Evolutionary conservation across 306 rosid genomes (phyloP).

Genomic region (Trifolium subterraneum): DNA sequence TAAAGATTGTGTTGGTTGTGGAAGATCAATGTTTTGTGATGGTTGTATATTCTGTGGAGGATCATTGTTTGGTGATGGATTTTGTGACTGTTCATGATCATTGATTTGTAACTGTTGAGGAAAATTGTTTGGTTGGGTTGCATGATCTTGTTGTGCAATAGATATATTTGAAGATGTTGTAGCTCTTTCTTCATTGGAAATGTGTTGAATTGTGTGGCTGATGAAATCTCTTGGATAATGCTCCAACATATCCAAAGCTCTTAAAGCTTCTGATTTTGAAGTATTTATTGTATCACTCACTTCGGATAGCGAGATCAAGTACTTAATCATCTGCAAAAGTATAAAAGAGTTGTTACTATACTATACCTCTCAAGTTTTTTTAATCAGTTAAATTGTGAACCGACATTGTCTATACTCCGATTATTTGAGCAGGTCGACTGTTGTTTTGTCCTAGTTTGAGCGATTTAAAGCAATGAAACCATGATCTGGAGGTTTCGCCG

Average conservation of each 20-base stretch:
- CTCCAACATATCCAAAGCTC: conserved; percentile 16
- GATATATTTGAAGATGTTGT: conserved; percentile 1
- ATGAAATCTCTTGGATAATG: neutral
- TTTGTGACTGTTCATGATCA: neutral
- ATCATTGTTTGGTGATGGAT: neutral
- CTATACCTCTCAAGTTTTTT: neutral
- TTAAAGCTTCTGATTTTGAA: neutral
- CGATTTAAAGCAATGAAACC: too few species aligned
- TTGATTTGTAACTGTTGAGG: neutral
- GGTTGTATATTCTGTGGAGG: neutral
- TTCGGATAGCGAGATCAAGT: conserved; percentile 40
- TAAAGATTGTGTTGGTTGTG: neutral
- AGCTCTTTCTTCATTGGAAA: conserved; percentile 29
- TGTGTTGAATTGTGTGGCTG: conserved; percentile 16
- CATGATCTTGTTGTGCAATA: neutral
- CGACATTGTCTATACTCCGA: too few species aligned
- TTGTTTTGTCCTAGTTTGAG: too few species aligned
- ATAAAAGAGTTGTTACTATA: neutral
- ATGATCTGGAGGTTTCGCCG: too few species aligned
- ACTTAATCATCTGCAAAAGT: conserved; percentile 38
- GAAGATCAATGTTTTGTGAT: neutral
- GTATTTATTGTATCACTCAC: conserved; percentile 13
- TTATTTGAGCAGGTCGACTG: too few species aligned
- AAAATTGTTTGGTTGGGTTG: neutral
- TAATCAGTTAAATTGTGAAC: too few species aligned